Evolutionary conservation across 495 filamentous ascomycete genomes (phyloP), one percentile per base, ranked within the genome.

Genomic region (Podospora anserina): DNA sequence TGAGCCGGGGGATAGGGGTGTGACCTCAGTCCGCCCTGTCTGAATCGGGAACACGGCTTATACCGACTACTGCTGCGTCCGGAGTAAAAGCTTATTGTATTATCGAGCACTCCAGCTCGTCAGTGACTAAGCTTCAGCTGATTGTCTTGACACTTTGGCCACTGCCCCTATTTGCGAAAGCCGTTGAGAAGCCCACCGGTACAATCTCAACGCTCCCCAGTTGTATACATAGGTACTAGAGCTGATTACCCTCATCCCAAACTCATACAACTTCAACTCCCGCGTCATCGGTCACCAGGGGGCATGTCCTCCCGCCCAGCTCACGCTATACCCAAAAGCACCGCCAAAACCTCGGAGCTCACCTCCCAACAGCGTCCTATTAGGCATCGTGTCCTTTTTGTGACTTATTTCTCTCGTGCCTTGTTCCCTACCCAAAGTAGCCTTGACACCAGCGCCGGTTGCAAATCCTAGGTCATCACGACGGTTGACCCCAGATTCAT

Each of bases 281-380:
- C 39, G 15, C 15, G 39, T 49, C 39, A 49, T 58, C 55, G 23
- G 55, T 58, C 55, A 58, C 55, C 55, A 58, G 55, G 55, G 20
- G 18, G 23, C 30, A 23, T 27, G 49, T 30, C 6, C 27, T 55
- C 32, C 49, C 55, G 54, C 55, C 32, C 26, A 39, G 13, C 28
- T 16, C 34, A 27, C 32, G 54, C 68, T 70, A 67, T 64, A 62
- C 68, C 68, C 68, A 70, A 70, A 70, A 69, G 23, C 67, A 63
- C 18, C 67, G 27, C 23, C 63, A 66, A 54, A 58, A 28, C 57
- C 68, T 70, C 68, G 68, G 68, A 70, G 68, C 20, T n/a, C 18
- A 20, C 30, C 20, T 57, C 19, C 5, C 27, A 66, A 3, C 53
- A 5, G 20, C 4, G 0, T 32, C 55, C 30, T 20, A 57, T 61